phyloP scores from a whole-genome alignment of 2,329 filamentous ascomycete species.

The Diplodia scrobiculata region DNA sequence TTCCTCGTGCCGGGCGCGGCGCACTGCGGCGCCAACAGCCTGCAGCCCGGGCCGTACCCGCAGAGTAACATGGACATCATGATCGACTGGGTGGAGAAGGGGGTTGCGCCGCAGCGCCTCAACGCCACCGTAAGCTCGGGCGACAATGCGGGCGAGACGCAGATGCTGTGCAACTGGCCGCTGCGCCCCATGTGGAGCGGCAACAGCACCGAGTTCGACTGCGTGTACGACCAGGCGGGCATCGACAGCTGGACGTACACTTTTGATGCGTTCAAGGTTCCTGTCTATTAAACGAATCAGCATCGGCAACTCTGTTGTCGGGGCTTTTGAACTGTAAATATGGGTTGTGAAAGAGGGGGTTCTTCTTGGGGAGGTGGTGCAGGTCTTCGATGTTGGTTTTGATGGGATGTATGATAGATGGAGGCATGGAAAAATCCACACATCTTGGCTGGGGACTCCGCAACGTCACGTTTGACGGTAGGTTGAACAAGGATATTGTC shows the following conservation, averaged over 20 bases:
- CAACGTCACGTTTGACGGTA: not conserved
- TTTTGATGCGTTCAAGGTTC: conserved; percentile 24
- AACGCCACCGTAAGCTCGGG: conserved; percentile 45
- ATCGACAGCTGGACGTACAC: conserved; percentile 25
- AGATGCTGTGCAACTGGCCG: conserved; percentile 48
- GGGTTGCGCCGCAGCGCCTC: conserved; percentile 41
- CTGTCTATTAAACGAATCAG: conserved; percentile 25
- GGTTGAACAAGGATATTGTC: no score
- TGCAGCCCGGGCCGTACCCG: conserved; percentile 31
- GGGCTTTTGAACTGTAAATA: not conserved
- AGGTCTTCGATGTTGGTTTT: not conserved
- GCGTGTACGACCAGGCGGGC: conserved; percentile 21
- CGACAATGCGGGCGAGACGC: conserved; percentile 40
- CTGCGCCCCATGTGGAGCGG: conserved; percentile 36
- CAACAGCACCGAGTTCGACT: conserved; percentile 16
- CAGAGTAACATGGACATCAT: conserved; percentile 29
- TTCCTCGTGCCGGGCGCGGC: conserved; percentile 41
- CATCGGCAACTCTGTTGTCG: not conserved
- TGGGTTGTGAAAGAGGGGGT: not conserved
- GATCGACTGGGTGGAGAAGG: conserved; percentile 32
- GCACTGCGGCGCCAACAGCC: conserved; percentile 29
- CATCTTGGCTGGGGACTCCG: not conserved
- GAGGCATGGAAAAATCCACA: not conserved
- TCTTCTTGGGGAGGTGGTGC: not conserved
- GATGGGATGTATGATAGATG: not conserved